Base-by-base conservation (phyloP, 1,284 basidiomycete species). In the Pyrrhoderma noxium region DNA sequence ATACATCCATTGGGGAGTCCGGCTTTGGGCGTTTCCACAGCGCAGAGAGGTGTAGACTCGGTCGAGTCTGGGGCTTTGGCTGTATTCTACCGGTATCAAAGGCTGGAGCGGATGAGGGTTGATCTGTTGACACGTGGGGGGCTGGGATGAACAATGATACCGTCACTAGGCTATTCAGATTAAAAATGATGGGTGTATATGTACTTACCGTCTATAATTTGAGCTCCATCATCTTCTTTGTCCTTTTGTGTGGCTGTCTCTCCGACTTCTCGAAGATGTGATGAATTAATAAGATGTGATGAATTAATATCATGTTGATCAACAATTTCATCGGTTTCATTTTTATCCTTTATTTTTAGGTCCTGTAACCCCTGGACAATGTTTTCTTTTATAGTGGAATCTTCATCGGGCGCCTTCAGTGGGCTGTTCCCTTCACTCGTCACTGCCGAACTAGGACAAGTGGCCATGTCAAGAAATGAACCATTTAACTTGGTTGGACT, bases 1-100 rank as follows among this genome's bases (percentile, higher is more conserved):
- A 25, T 13, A 55, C 53, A 48, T 55, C 53, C 14, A 46, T 36
- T 9, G 53, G 53, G 1, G 53, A 55, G 45, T 55, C 53, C 2
- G 53, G 53, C 21, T 49, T 45, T 3, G 53, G 49, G 3, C 53
- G 51, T 8, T 27, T 43, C 44, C 43, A 45, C 36, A 45, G 8
- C 40, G 43, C 14, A 38, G 45, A 47, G 47, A 46, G 35, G 16
- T 37, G 43, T 13, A 51, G 19, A 25, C 41, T 51, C 31, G 49
- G 52, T 11, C 49, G 53, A 7, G 25, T 14, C 16, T 46, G 36
- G 9, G 37, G 16, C 2, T 36, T 16, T 25, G 27, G 34, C n/a
- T 36, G 49, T 8, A 21, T 8, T 22, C 11, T 21, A 42, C 31
- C n/a, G 16, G 25, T 25, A 13, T 45, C 43, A 48, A 35, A 19